phyloP scores from a whole-genome alignment of 768 basidiomycete genomes.

The Suillus decipiens region DNA sequence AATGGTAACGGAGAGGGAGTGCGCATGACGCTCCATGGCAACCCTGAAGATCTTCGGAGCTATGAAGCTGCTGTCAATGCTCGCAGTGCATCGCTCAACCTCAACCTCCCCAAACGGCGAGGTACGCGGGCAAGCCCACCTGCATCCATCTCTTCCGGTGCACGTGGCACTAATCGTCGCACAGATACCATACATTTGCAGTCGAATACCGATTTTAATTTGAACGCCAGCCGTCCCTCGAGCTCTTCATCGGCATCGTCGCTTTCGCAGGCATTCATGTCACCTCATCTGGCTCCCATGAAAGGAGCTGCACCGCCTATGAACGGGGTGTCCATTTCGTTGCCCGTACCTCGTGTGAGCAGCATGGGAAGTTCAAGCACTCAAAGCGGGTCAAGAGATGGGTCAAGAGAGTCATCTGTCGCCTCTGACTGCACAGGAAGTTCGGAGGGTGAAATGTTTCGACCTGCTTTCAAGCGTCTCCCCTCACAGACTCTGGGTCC shows the following conservation, averaged over 20 bases:
- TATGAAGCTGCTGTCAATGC: slow-evolving; percentile 80
- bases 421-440: slow-evolving; percentile 34
- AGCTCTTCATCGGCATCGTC: slow-evolving; percentile 41
- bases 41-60: slow-evolving; percentile 62
- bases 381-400: slow-evolving; percentile 27
- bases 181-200: background rate
- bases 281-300: slow-evolving; percentile 17
- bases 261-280: slow-evolving; percentile 41
- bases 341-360: slow-evolving; percentile 32
- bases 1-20: slow-evolving; percentile 29
- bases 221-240: slow-evolving; percentile 36
- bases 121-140: slow-evolving; percentile 28
- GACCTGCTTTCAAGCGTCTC: slow-evolving; percentile 74
- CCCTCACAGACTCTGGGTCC: slow-evolving; percentile 76
- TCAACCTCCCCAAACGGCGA: slow-evolving; percentile 52
- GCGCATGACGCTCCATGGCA: slow-evolving; percentile 45
- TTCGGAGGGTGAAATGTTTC: slow-evolving; percentile 32
- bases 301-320: slow-evolving; percentile 26
- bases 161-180: slow-evolving; percentile 7
- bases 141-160: slow-evolving; percentile 9
- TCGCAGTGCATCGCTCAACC: slow-evolving; percentile 57
- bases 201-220: slow-evolving; percentile 20
- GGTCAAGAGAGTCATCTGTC: slow-evolving; percentile 34
- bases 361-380: slow-evolving; percentile 16
- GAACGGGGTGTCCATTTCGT: slow-evolving; percentile 33